These are phyloP conservation scores for Talaromyces verruculosus DNA, from an alignment of 2,329 filamentous ascomycete species.

Conservation along the genomic window DNA sequence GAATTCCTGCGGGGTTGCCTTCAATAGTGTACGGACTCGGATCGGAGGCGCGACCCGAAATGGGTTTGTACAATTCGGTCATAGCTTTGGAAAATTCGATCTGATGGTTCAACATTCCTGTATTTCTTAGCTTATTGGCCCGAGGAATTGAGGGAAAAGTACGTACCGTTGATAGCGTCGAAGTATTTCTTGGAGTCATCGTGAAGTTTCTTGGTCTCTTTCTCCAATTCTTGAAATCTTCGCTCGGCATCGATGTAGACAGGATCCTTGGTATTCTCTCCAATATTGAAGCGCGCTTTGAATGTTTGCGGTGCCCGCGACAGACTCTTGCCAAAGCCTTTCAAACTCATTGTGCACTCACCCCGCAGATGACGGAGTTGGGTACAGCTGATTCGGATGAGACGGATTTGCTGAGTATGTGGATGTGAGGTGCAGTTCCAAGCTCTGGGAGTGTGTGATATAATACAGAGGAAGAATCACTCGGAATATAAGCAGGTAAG, in stretches of 20 bases:
- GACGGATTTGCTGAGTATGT: constrained; percentile 3
- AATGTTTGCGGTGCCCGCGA: constrained; percentile 87
- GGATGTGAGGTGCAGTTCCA: not conserved
- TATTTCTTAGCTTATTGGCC: not conserved
- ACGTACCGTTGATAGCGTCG: constrained; percentile 82
- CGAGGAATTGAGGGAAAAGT: not conserved
- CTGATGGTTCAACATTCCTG: constrained; percentile 90
- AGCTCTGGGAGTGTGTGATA: not conserved
- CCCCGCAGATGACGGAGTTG: constrained; percentile 20
- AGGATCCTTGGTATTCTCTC: constrained; percentile 90
- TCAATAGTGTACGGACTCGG: constrained; percentile 77
- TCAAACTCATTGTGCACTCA: constrained; percentile 76
- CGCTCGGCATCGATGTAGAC: constrained; percentile 94
- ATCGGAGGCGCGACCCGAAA: constrained; percentile 92
- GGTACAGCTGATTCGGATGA: constrained; percentile 4
- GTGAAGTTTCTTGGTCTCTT: constrained; percentile 93
- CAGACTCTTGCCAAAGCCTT: constrained; percentile 89
- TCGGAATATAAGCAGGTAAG: not conserved
- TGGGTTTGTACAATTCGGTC: constrained; percentile 96
- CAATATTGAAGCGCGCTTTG: constrained; percentile 90
- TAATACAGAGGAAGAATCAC: not conserved
- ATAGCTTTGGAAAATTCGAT: constrained; percentile 98
- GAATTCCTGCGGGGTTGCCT: constrained; percentile 89
- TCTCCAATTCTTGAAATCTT: constrained; percentile 89
- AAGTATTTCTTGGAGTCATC: constrained; percentile 98